Evolutionary conservation across 2,329 filamentous ascomycete genomes (phyloP), one percentile per base, ranked within the genome.

Genomic region (Fusarium fracticaudum): DNA sequence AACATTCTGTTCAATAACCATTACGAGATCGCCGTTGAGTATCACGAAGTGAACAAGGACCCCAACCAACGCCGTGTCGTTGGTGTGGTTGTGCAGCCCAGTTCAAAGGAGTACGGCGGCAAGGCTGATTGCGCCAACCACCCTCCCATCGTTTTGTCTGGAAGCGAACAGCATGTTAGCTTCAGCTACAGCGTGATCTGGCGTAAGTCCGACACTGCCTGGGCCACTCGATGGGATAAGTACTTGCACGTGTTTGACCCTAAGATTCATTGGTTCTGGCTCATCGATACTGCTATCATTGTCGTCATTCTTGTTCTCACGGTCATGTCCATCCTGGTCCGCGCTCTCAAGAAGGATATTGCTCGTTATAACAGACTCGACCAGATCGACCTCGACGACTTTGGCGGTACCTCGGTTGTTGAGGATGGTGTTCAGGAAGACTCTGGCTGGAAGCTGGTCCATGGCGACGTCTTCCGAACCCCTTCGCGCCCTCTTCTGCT

Each of bases 201-300:
- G 96, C 89, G 88, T 65, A 90, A 91, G 75, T 98, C 95, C 2
- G 80, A 88, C 2, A 98, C 95, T 3, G 94, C 93, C 3, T 99
- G 97, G 92, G 96, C 96, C 35, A 99, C 96, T 18, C 91, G 96
- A 74, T 99, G 96, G 96, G 96, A 99, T 87, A 98, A 98, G 84
- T 98, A 98, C 81, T 88, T 99, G 41, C 96, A 98, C 80, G 96
- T 99, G 37, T 97, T 95, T 80, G 95, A 98, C 82, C 95, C 96
- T 60, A 97, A 96, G 86, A 98, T 99, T 78, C 96, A 99, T 83
- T 99, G 96, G 96, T 98, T 98, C 86, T 98, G 95, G 68, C 91
- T 99, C 57, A 93, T 98, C 84, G 98, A 98, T 84, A 98, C 95
- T 41, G 94, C 96, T 57, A 91, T 98, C 50, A 97, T 99, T 71